phyloP scores from a whole-genome alignment of 352 stramenopile genomes.

The Globisporangium nagaii region DNA sequence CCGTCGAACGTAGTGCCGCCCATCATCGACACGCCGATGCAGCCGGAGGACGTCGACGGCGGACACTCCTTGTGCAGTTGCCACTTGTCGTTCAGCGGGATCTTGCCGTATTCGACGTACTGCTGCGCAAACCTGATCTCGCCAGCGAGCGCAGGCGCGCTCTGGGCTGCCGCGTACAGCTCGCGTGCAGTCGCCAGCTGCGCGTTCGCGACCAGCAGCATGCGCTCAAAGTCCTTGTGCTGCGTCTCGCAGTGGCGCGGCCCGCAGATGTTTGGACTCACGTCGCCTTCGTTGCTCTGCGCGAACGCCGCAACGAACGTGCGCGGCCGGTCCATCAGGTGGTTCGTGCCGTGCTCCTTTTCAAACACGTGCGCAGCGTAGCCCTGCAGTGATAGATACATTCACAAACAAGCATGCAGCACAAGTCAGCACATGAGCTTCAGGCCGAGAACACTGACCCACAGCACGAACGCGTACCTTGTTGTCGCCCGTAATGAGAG shows the following conservation, averaged over 20 bases:
- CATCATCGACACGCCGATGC: slow-evolving; percentile 83
- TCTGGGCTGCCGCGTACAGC: slow-evolving; percentile 47
- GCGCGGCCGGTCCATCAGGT: slow-evolving; percentile 74
- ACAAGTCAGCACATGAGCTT: not conserved
- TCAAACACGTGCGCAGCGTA: slow-evolving; percentile 89
- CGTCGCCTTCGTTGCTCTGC: slow-evolving; percentile 92
- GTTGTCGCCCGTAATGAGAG: slow-evolving; percentile 92
- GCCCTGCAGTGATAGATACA: slow-evolving; percentile 25
- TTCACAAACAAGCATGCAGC: not conserved
- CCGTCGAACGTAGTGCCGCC: slow-evolving; percentile 75
- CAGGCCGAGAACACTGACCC: not conserved
- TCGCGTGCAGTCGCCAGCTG: slow-evolving; percentile 59
- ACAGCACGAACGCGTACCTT: slow-evolving; percentile 35
- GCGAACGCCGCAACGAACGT: slow-evolving; percentile 91
- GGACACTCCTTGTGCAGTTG: slow-evolving; percentile 62
- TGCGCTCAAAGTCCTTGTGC: slow-evolving; percentile 75
- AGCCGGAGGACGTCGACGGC: slow-evolving; percentile 63
- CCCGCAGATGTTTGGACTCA: slow-evolving; percentile 89
- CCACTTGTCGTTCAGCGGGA: slow-evolving; percentile 58
- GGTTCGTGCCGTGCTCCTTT: slow-evolving; percentile 66
- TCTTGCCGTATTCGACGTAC: slow-evolving; percentile 72
- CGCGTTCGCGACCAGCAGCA: slow-evolving; percentile 72
- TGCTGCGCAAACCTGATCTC: slow-evolving; percentile 53
- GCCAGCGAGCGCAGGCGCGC: slow-evolving; percentile 28
- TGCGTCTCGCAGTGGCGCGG: slow-evolving; percentile 57